Conservation (phyloP, 1,284 basidiomycete genomes). For the Cutaneotrichosporon mucoides region DNA sequence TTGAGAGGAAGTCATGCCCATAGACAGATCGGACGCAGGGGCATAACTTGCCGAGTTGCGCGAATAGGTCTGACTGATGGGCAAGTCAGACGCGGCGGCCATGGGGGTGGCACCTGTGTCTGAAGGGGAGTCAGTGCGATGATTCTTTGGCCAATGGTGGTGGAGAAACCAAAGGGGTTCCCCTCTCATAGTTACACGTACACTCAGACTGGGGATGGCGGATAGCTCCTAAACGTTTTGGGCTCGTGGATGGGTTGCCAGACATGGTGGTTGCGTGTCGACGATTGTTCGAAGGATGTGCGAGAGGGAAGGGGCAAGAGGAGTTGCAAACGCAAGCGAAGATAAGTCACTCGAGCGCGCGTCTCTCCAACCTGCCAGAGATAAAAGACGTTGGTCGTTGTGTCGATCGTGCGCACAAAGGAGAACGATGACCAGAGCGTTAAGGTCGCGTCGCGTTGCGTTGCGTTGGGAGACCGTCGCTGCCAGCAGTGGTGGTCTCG, state of each 20-base stretch:
- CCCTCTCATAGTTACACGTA: conserved; percentile 22
- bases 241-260: conserved; percentile 31
- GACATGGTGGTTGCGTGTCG: conserved; percentile 20
- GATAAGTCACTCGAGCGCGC: too few species aligned
- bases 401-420: too few species aligned
- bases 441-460: background rate
- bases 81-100: conserved; percentile 18
- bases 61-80: conserved; percentile 29
- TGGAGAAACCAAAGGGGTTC: background rate
- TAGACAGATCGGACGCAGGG: conserved; percentile 37
- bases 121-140: conserved; percentile 17
- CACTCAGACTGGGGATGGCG: conserved; percentile 47
- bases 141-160: background rate
- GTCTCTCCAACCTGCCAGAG: too few species aligned
- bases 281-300: background rate
- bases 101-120: conserved; percentile 48
- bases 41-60: conserved; percentile 42
- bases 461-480: background rate
- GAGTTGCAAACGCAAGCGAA: too few species aligned
- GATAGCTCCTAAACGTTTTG: conserved; percentile 39
- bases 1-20: conserved; percentile 29
- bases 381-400: too few species aligned
- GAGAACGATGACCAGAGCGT: too few species aligned
- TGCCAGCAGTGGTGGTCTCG: background rate
- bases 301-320: too few species aligned